Base-by-base conservation (phyloP, 139 green algal genomes). In the Eudorina sp. region DNA sequence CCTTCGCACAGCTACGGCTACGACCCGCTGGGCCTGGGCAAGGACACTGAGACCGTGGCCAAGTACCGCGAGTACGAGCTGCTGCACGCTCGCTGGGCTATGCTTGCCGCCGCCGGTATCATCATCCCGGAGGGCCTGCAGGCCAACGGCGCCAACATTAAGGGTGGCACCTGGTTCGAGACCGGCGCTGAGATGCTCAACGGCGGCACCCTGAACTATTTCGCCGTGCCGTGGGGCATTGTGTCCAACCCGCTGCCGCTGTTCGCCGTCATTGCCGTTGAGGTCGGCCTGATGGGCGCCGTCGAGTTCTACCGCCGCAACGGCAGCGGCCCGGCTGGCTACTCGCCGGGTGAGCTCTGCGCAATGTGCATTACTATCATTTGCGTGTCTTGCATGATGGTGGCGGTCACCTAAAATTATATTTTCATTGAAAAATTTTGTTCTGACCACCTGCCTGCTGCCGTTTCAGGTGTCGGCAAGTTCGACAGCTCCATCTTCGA, bases 81-180 rank as follows among this genome's bases (percentile, higher is more conserved):
- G 69, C 89, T 99, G 89, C 97, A 99, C 89, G 97, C 95, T 19
- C 96, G 97, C 70, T 99, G 97, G 97, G 97, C 97, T 73, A 99
- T 99, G 97, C 96, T 99, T 74, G 97, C 95, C 60, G 96, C 96
- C 46, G 96, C 97, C 58, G 97, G 97, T 73, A 98, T 97, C 92
- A 95, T 99, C 95, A 98, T 99, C 90, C 97, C 97, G 16, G 97
- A 99, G 93, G 96, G 96, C 83, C 95, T 99, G 55, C 86, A 96
- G 90, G 96, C 96, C 90, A 98, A 98, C 91, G 96, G 95, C 79
- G 96, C 96, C 31, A 86, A 95, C 91, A 96, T 99, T 90, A 91
- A 94, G 72, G 97, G 96, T 64, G 96, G 93, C 38, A 96, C 93
- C 80, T 99, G 97, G 97, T 99, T 97, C 83, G 96, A 99, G 95